These are phyloP conservation scores for Penicillium sp. DNA, from an alignment of 2,329 filamentous ascomycete genomes.

Conservation along the genomic window DNA sequence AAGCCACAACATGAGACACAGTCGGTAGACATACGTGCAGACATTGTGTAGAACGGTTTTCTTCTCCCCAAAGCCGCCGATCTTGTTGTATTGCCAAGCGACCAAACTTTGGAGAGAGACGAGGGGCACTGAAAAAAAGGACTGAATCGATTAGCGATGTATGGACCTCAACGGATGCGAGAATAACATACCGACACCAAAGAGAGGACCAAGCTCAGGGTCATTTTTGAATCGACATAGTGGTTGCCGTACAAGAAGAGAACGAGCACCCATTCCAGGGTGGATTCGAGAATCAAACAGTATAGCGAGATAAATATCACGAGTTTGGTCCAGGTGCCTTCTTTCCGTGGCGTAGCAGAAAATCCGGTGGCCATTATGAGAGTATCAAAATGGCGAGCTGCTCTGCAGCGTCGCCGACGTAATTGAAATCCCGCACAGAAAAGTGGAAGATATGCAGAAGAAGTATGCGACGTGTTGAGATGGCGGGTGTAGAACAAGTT, in stretches of 20 bases:
- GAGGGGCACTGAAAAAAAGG: conserved; percentile 37
- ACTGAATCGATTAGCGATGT: conserved; percentile 22
- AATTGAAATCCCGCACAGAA: neutral
- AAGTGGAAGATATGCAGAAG: neutral
- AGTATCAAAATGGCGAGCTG: neutral
- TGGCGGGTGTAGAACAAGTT: conserved; percentile 1
- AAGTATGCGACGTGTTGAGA: neutral
- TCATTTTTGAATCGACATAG: conserved; percentile 40
- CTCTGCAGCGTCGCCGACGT: neutral
- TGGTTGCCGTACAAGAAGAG: conserved; percentile 35
- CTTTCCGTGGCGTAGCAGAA: conserved; percentile 20
- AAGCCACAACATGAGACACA: conserved; percentile 39
- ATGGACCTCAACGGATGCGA: neutral
- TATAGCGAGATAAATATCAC: conserved; percentile 39
- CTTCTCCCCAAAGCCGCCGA: conserved; percentile 29
- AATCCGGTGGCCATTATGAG: conserved; percentile 18
- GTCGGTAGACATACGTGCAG: conserved; percentile 36
- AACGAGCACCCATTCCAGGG: conserved; percentile 35
- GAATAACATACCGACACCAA: conserved; percentile 35
- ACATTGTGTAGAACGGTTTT: conserved; percentile 33
- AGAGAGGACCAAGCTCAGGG: conserved; percentile 35
- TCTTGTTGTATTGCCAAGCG: conserved; percentile 39
- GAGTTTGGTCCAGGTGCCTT: conserved; percentile 35
- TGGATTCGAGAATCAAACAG: conserved; percentile 33
- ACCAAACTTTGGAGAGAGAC: conserved; percentile 39